Evolutionary conservation across 108 stramenopile species (phyloP).

Genomic region (Nitzschia putrida): DNA sequence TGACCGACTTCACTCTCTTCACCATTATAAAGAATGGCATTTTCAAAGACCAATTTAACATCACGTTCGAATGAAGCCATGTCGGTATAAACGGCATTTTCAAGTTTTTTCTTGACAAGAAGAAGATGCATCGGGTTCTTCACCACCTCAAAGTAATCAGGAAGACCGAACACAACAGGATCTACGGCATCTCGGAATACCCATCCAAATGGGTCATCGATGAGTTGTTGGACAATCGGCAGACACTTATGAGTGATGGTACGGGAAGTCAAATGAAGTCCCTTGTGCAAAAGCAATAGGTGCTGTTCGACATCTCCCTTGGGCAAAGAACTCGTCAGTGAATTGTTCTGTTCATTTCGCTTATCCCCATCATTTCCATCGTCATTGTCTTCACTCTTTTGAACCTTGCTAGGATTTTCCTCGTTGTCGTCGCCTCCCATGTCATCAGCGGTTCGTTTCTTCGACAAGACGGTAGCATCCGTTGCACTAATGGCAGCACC

Average conservation of each 20-base stretch:
- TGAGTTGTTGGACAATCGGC: conserved; percentile 75
- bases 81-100: conserved; percentile 73
- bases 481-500: conserved; percentile 9
- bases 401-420: conserved; percentile 19
- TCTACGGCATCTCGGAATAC: conserved; percentile 93
- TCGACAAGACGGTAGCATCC: conserved; percentile 19
- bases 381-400: conserved; percentile 18
- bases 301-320: conserved; percentile 69
- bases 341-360: conserved; percentile 15
- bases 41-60: conserved; percentile 78
- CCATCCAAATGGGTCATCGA: conserved; percentile 85
- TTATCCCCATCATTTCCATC: background rate
- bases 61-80: conserved; percentile 67
- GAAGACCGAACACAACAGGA: conserved; percentile 88
- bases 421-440: conserved; percentile 24
- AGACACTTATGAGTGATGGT: conserved; percentile 77
- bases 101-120: conserved; percentile 75
- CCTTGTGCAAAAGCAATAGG: conserved; percentile 70
- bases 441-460: conserved; percentile 26
- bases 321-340: conserved; percentile 64
- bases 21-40: conserved; percentile 87
- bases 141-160: conserved; percentile 94
- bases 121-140: conserved; percentile 85
- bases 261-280: conserved; percentile 63
- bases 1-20: conserved; percentile 77